phyloP scores from a whole-genome alignment of 768 basidiomycete species.

The Tricholoma bakamatsutake region DNA sequence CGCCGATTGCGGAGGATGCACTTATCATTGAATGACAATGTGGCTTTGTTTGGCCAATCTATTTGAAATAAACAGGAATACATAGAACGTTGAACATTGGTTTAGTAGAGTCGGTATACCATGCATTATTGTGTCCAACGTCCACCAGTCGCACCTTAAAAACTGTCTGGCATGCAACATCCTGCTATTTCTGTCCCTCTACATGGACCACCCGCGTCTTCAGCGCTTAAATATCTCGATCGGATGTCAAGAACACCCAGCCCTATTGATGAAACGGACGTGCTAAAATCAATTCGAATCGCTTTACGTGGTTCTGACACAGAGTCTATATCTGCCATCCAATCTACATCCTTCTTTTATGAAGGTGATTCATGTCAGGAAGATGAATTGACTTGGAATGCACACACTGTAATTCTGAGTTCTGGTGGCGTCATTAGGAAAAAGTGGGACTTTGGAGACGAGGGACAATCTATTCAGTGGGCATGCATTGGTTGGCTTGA shows the following conservation, averaged over 20 bases:
- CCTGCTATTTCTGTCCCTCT: slow-evolving; percentile 32
- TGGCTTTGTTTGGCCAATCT: background rate
- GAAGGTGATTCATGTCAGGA: slow-evolving; percentile 40
- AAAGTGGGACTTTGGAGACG: slow-evolving; percentile 70
- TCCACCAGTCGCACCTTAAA: background rate
- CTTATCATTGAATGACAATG: slow-evolving; percentile 5
- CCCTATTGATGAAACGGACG: slow-evolving; percentile 14
- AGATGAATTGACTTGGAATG: slow-evolving; percentile 69
- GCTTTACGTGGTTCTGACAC: slow-evolving; percentile 53
- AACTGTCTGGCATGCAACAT: slow-evolving; percentile 2
- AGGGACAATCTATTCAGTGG: slow-evolving; percentile 69
- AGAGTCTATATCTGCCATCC: slow-evolving; percentile 34
- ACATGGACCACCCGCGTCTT: slow-evolving; percentile 36
- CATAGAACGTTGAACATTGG: too few species aligned
- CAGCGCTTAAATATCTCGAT: slow-evolving; percentile 37
- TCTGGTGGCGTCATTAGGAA: slow-evolving; percentile 63
- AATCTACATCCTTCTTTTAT: slow-evolving; percentile 35
- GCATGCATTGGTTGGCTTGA: slow-evolving; percentile 76
- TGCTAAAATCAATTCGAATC: slow-evolving; percentile 53
- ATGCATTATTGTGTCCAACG: too few species aligned
- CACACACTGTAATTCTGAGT: slow-evolving; percentile 54
- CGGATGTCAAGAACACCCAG: slow-evolving; percentile 17
- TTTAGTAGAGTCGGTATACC: too few species aligned
- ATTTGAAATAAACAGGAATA: background rate
- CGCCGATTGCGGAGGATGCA: background rate